Base-by-base conservation (phyloP, 176 grass and related monocot genomes). In the Oryza rufipogon region DNA sequence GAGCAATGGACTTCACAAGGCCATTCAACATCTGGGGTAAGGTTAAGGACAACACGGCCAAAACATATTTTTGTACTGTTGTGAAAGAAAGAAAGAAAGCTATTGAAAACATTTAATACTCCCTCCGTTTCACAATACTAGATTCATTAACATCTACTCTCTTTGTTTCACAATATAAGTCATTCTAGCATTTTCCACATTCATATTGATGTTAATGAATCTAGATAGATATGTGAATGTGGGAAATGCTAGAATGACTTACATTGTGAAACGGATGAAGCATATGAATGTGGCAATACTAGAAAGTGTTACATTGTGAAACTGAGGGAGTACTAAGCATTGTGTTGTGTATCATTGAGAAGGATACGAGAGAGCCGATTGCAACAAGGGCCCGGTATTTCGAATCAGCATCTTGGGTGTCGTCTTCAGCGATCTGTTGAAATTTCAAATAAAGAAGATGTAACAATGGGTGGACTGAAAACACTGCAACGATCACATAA, bases 361-460 rank as follows among this genome's bases (percentile, higher is more conserved):
- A 96, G 97, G 93, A 99, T 99, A 99, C 93, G 7, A 99, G 97
- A 64, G 93, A 92, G 56, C 93, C 97, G 67, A 96, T 80, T 41
- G 90, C 88, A 74, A 99, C 93, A 23, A 96, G 97, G 42, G 87
- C 93, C 44, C 97, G 86, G 15, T 95, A 99, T 74, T 87, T 96
- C 19, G 84, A 92, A 90, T 96, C 97, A 7, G 73, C 77, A 85
- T 96, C 97, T 91, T 96, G 88, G 41, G 75, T 74, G 36, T 81
- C 91, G 46, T 96, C 97, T 87, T 94, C 97, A 73, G 91, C 93
- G 36, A 99, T 92, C 97, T 96, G 88, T n/a, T 28, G 48, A 58
- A 61, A 22, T 61, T 83, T 85, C 79, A 82, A 79, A 65, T 36
- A 74, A 83, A 23, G 88, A 90, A 58, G 54, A 90, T 79, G 76